These are phyloP conservation scores for Pulveroboletus frians DNA, from an alignment of 768 basidiomycete genomes.

Conservation along the genomic window DNA sequence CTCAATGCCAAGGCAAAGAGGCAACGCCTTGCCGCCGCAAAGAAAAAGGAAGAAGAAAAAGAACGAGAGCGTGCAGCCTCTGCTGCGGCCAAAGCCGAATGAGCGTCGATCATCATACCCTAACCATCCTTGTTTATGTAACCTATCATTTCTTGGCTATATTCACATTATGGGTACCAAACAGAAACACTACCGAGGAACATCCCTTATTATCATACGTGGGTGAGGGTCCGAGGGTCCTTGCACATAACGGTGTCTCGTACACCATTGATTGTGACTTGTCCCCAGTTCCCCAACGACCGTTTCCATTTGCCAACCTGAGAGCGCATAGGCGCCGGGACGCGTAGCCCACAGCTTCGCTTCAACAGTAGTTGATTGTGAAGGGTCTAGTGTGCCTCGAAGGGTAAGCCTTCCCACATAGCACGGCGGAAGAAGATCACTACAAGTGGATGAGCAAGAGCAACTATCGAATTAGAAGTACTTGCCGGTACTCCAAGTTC, in stretches of 20 bases:
- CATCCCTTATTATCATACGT: slow-evolving; percentile 32
- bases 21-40: slow-evolving; percentile 47
- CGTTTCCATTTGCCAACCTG: slow-evolving; percentile 66
- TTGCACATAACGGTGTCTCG: slow-evolving; percentile 39
- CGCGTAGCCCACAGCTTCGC: slow-evolving; percentile 56
- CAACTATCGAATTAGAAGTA: neutral
- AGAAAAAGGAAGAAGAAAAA: slow-evolving; percentile 42
- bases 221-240: slow-evolving; percentile 24
- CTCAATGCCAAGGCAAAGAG: slow-evolving; percentile 73
- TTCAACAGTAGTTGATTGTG: slow-evolving; percentile 38
- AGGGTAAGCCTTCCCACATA: slow-evolving; percentile 68
- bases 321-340: slow-evolving; percentile 61
- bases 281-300: slow-evolving; percentile 44
- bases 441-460: slow-evolving; percentile 21
- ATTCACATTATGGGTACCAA: slow-evolving; percentile 12
- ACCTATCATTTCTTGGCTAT: slow-evolving; percentile 3
- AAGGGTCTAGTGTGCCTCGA: slow-evolving; percentile 53
- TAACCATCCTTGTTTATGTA: slow-evolving; percentile 1
- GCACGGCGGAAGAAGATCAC: slow-evolving; percentile 43
- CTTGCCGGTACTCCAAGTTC: slow-evolving; percentile 20
- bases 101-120: slow-evolving; percentile 15
- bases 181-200: slow-evolving; percentile 7
- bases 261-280: slow-evolving; percentile 27
- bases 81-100: slow-evolving; percentile 16
- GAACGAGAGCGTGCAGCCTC: slow-evolving; percentile 27